Evolutionary conservation across 2,329 filamentous ascomycete species (phyloP).

Genomic region (Hypoxylon sp.): DNA sequence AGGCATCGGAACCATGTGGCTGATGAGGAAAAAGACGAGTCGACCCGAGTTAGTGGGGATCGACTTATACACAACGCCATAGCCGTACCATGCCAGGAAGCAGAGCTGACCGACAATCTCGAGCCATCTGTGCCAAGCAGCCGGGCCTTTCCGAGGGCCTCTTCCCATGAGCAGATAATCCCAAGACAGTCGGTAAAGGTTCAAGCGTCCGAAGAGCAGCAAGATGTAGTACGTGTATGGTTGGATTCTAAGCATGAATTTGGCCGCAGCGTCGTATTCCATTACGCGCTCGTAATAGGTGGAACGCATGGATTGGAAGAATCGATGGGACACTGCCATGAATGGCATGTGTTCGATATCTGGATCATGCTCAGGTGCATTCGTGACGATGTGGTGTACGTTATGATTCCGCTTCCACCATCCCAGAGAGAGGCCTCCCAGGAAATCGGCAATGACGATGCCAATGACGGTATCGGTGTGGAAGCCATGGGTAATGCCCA

Average conservation of each 20-base stretch:
- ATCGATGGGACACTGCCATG: slow-evolving; percentile 85
- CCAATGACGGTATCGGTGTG: slow-evolving; percentile 84
- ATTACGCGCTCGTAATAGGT: slow-evolving; percentile 86
- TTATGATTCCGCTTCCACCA: slow-evolving; percentile 99
- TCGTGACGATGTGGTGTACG: slow-evolving; percentile 95
- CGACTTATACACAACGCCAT: slow-evolving; percentile 76
- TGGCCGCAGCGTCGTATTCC: slow-evolving; percentile 78
- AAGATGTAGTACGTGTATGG: slow-evolving; percentile 85
- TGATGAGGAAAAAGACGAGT: slow-evolving; percentile 78
- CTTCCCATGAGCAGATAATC: slow-evolving; percentile 75
- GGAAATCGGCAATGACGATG: slow-evolving; percentile 87
- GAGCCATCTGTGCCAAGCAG: slow-evolving; percentile 85
- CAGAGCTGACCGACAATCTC: slow-evolving; percentile 78
- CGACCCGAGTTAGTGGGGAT: slow-evolving; percentile 76
- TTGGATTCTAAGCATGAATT: slow-evolving; percentile 75
- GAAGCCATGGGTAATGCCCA: slow-evolving; percentile 95
- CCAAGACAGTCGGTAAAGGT: slow-evolving; percentile 85
- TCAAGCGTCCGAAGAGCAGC: slow-evolving; percentile 83
- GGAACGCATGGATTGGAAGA: slow-evolving; percentile 76
- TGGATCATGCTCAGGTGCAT: slow-evolving; percentile 92
- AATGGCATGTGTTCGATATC: slow-evolving; percentile 93
- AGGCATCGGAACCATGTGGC: slow-evolving; percentile 81
- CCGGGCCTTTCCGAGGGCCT: slow-evolving; percentile 77
- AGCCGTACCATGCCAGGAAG: slow-evolving; percentile 90
- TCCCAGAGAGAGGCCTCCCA: slow-evolving; percentile 87